These are phyloP conservation scores for Rhodamnia rubescens DNA, from an alignment of 345 rosid species.

Conservation along the genomic window DNA sequence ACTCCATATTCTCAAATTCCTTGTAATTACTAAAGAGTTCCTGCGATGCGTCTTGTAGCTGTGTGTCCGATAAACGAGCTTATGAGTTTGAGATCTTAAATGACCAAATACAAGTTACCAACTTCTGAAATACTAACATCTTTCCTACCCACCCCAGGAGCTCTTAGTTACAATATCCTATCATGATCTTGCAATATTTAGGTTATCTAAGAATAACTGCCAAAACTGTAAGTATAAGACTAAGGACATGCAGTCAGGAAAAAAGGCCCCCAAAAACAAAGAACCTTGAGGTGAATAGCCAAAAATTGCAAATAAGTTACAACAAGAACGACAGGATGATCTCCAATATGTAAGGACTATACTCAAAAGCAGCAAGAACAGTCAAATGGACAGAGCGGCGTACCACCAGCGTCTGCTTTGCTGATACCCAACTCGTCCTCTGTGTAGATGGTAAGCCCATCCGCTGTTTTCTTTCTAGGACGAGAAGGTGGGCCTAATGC, in stretches of 20 bases:
- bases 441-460: conserved; percentile 42
- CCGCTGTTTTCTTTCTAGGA: conserved; percentile 36
- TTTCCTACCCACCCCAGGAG: not conserved
- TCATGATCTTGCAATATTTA: not conserved
- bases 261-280: not conserved
- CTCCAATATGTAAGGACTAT: not conserved
- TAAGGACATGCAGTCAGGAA: not conserved
- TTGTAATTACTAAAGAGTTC: not conserved
- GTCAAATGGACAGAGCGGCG: conserved; percentile 79
- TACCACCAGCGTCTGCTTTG: conserved; percentile 39
- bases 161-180: not conserved
- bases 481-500: conserved; percentile 2
- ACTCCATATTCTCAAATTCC: not conserved
- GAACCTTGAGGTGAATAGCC: not conserved
- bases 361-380: conserved; percentile 72
- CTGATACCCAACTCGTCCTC: conserved; percentile 67
- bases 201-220: not conserved
- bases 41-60: not conserved
- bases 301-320: not conserved
- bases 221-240: not conserved
- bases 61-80: not conserved
- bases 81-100: not conserved
- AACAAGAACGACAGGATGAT: not conserved
- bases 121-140: not conserved
- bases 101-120: not conserved